Conservation (phyloP, 2,329 filamentous ascomycete genomes). For the Lomentospora prolificans region DNA sequence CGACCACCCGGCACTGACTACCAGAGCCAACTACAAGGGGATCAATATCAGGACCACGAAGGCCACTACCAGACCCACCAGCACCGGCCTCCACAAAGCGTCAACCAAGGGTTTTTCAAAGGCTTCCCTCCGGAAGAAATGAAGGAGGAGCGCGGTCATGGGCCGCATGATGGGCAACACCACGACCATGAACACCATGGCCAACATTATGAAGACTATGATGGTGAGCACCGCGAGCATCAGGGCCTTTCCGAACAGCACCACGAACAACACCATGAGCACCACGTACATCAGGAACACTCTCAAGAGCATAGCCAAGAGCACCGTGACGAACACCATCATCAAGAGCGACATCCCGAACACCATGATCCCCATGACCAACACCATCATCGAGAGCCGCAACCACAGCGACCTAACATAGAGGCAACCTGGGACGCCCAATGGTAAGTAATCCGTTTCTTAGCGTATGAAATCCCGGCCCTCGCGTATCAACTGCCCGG, state of each 20-base stretch:
- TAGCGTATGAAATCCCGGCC: too few relatives aligned
- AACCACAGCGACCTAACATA: slow-evolving; percentile 25
- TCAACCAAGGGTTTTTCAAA: too few relatives aligned
- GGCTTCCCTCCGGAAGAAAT: not conserved
- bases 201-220: slow-evolving; percentile 14
- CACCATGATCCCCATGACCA: slow-evolving; percentile 6
- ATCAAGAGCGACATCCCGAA: slow-evolving; percentile 10
- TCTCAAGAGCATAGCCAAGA: slow-evolving; percentile 9
- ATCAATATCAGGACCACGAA: slow-evolving; percentile 14
- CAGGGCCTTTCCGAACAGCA: slow-evolving; percentile 15
- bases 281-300: slow-evolving; percentile 14
- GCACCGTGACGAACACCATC: not conserved
- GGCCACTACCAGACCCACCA: slow-evolving; percentile 17
- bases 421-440: slow-evolving; percentile 40
- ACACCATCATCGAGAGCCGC: slow-evolving; percentile 16
- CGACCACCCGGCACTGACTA: slow-evolving; percentile 40
- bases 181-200: slow-evolving; percentile 6
- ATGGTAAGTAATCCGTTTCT: not conserved
- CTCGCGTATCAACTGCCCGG: not conserved
- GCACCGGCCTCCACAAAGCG: slow-evolving; percentile 9
- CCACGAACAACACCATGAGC: slow-evolving; percentile 12
- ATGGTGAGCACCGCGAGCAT: slow-evolving; percentile 14
- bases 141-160: not conserved
- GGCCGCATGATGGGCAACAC: slow-evolving; percentile 6
- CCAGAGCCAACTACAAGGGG: slow-evolving; percentile 13